Base-by-base conservation (phyloP, 108 stramenopile genomes). In the Pseudonitzschia multistriata region DNA sequence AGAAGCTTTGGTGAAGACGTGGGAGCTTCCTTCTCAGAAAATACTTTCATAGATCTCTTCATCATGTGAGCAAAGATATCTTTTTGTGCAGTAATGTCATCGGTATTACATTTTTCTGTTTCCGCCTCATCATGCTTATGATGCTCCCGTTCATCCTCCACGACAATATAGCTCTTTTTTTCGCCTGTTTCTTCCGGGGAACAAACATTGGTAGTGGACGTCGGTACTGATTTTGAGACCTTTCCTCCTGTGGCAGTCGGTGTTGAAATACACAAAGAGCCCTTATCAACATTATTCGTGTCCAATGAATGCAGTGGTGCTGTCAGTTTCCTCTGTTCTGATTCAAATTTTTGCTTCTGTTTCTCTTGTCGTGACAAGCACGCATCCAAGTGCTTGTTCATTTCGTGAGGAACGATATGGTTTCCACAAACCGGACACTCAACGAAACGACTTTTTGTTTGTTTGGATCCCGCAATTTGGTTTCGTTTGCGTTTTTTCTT, bases 51-150 rank as follows among this genome's bases (percentile, higher is more conserved):
- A n/a, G 85, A 86, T 50, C 68, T 67, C 54, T 86, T 70, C 83
- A 84, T 84, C 80, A 84, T 81, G 69, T 79, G 80, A 4, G 50
- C 47, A 73, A 84, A 84, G n/a, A 68, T 74, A 72, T 84, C 79
- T 53, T 37, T 49, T 52, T 59, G 10, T 50, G n/a, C 21, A 2
- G n/a, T 27, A 25, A 5, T 55, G 24, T 59, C 19, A 19, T 33
- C n/a, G 13, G 33, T 35, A 33, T 59, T 21, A 5, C 1, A 14
- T 35, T 5, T 21, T 6, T 52, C 22, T 52, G 11, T 52, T 52
- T 52, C 24, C 2, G 50, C 7, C 19, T 7, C 13, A 21, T 17
- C n/a, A 17, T 49, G 27, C 28, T 11, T 30, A 10, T 13, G 52
- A 24, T 17, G 10, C 52, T n/a, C 0, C 52, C 10, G 33, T 6